Evolutionary conservation across 768 basidiomycete genomes (phyloP).

Genomic region (Lactifluus volemus): DNA sequence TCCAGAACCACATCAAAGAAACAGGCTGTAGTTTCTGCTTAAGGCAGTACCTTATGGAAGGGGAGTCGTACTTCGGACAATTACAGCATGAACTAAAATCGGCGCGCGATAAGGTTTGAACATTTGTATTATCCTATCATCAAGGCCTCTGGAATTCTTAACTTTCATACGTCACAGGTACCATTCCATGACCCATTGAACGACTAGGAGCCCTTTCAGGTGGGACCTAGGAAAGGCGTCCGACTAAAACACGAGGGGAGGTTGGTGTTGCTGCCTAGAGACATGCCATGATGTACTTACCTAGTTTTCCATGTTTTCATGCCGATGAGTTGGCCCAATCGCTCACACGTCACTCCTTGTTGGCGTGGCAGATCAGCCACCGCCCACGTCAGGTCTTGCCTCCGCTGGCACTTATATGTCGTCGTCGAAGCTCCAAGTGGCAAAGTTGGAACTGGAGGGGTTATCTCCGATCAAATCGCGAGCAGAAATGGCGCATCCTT

Average conservation of each 20-base stretch:
- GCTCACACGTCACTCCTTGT: neutral
- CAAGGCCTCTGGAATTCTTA: neutral
- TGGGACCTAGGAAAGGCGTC: neutral
- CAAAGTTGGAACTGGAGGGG: neutral
- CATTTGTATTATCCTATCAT: neutral
- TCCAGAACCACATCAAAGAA: neutral
- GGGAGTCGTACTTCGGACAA: neutral
- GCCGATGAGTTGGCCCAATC: neutral
- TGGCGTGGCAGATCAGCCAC: neutral
- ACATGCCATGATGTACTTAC: neutral
- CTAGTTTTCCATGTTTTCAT: neutral
- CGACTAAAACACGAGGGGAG: neutral
- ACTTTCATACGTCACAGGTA: neutral
- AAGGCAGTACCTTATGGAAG: neutral
- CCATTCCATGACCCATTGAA: neutral
- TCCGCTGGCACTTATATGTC: neutral
- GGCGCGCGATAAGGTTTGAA: neutral
- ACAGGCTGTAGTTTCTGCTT: neutral
- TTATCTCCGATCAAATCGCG: neutral
- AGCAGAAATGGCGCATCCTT: neutral
- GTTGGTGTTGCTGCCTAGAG: neutral
- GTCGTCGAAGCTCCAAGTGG: neutral
- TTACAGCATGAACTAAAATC: neutral
- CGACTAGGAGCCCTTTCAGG: neutral
- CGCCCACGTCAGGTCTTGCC: neutral